Percentiles rank a stretch among this genome's conserved stretches.
These are phyloP conservation scores for Chaetothyriales sp. DNA, from an alignment of 2,329 filamentous ascomycete species.

Conservation along the genomic window DNA sequence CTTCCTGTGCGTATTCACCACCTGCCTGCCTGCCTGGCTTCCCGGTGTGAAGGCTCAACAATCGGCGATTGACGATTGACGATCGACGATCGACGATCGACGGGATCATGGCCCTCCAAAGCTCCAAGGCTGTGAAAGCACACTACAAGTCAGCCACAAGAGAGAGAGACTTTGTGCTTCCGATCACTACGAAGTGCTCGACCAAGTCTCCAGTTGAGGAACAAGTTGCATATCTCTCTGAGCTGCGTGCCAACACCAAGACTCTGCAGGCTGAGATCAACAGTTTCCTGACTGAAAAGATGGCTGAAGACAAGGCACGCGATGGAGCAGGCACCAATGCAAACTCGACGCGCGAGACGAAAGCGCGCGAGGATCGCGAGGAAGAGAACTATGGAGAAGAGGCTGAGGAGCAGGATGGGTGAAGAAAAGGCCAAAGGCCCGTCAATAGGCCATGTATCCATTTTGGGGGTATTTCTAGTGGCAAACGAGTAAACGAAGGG, in stretches of 20 bases:
- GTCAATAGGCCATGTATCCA: background rate
- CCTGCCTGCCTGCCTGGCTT: background rate
- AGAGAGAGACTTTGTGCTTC: conserved; percentile 5
- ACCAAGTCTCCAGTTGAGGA: background rate
- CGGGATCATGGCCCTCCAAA: background rate
- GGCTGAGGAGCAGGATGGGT: conserved; percentile 35
- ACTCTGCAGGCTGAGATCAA: conserved; percentile 47
- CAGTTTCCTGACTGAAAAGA: conserved; percentile 44
- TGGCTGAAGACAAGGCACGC: conserved; percentile 45
- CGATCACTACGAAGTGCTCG: background rate
- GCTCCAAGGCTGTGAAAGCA: background rate
- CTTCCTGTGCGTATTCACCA: background rate
- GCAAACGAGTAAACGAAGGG: background rate
- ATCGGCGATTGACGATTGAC: background rate
- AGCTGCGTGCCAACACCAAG: conserved; percentile 36
- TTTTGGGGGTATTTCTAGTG: background rate
- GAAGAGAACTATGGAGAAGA: conserved; percentile 71
- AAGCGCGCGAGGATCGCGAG: conserved; percentile 33
- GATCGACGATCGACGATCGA: background rate
- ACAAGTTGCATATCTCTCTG: conserved; percentile 36
- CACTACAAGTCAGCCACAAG: conserved; percentile 8
- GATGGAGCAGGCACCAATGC: conserved; percentile 9
- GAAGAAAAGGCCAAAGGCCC: background rate
- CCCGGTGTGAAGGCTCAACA: background rate
- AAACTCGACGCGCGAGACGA: conserved; percentile 25